Evolutionary conservation across 2,329 filamentous ascomycete species (phyloP), one percentile per base, ranked within the genome.

Genomic region (Myriosclerotinia scirpicola): DNA sequence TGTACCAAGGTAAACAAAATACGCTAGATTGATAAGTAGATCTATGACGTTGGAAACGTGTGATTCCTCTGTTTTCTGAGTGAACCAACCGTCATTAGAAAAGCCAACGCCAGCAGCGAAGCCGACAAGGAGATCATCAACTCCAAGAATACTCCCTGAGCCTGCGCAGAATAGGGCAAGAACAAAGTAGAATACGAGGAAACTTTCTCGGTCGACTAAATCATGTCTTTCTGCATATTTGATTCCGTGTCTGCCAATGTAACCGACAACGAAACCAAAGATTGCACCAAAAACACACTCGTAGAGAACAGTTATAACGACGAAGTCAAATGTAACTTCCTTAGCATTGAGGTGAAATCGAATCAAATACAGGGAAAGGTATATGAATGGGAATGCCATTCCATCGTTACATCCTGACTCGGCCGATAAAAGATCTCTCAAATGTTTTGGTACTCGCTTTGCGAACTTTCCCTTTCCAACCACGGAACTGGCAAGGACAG

Each of bases 1-100:
- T 64, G 95, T 92, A 64, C 95, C 95, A 71, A 99, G 90, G 77
- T 95, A 99, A 73, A 99, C 95, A 78, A 99, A 99, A 79, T 98
- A 99, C 3, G 94, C 86, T 87, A 99, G 85, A 79, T 99, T 99
- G 81, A 99, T 88, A 69, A 99, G 82, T 77, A 99, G 80, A 82
- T 99, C 95, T 75, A 99, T 99, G 77, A 99, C 95, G 86, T 99
- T 98, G 78, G 94, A 98, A 12, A 99, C 95, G 77, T 98, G 95
- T 0, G 95, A 94, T 78, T 99, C 95, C 77, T 99, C 95, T 0
- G 95, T 99, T 83, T 97, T 97, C 76, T 97, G 91, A 20, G 91
- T 91, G 75, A 99, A 99, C 95, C 95, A 99, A 71, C 95, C 95
- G 76, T 99, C 95, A 78, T 99, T 99, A 73, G 93, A 97, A 82